Percentiles rank a stretch among this genome's conserved stretches.
These are phyloP conservation scores for Allium fistulosum DNA, from an alignment of 106 monocot species.

Conservation along the genomic window DNA sequence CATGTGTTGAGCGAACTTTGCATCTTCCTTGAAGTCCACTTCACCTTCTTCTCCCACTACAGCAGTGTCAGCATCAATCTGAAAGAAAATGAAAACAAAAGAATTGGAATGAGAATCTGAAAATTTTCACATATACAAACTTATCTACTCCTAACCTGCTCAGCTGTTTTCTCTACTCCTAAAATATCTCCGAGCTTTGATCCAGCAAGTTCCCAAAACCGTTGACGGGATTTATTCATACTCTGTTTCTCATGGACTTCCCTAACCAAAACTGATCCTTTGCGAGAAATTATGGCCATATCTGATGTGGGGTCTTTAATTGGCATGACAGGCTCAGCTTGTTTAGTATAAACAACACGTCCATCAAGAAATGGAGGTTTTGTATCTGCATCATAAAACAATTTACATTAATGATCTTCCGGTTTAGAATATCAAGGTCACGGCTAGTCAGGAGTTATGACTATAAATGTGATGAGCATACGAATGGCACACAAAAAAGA, in stretches of 20 bases:
- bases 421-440: neutral
- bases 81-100: slow-evolving; percentile 5
- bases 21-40: slow-evolving; percentile 79
- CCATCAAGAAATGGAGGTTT: slow-evolving; percentile 99
- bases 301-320: slow-evolving; percentile 98
- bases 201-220: slow-evolving; percentile 97
- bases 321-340: slow-evolving; percentile 95
- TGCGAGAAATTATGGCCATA: slow-evolving; percentile 97
- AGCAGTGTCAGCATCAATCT: slow-evolving; percentile 96
- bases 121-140: too few relatives aligned
- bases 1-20: slow-evolving; percentile 81
- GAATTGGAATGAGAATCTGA: neutral
- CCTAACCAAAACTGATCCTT: slow-evolving; percentile 86
- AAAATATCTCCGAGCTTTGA: slow-evolving; percentile 95
- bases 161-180: slow-evolving; percentile 88
- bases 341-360: slow-evolving; percentile 82
- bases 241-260: slow-evolving; percentile 96
- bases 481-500: too few relatives aligned
- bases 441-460: neutral
- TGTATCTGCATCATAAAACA: slow-evolving; percentile 51
- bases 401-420: neutral
- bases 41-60: slow-evolving; percentile 80
- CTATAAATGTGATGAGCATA: neutral
- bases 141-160: slow-evolving; percentile 46
- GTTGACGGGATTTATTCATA: slow-evolving; percentile 95